Evolutionary conservation across 257 asterid genomes (phyloP).

Genomic region (Plantago major): DNA sequence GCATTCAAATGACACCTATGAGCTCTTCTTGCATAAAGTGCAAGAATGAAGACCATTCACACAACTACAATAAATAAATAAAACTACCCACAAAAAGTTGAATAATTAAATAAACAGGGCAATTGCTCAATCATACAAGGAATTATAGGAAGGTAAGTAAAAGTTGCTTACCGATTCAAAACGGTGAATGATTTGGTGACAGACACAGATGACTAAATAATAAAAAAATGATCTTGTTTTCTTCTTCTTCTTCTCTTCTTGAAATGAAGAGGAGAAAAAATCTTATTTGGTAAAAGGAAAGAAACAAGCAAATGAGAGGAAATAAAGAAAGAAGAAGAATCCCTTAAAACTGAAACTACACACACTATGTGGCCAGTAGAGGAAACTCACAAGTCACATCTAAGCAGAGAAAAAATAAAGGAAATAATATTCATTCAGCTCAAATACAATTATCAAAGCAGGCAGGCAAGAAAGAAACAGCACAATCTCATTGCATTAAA

Average conservation of each 20-base stretch:
- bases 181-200: conserved; percentile 18
- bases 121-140: conserved; percentile 15
- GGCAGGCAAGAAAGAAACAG: conserved; percentile 7
- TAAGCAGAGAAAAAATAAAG: background rate
- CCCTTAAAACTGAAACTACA: conserved; percentile 14
- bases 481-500: conserved; percentile 25
- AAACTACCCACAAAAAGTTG: background rate
- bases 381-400: conserved; percentile 24
- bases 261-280: conserved; percentile 1
- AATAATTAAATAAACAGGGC: background rate
- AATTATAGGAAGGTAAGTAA: conserved; percentile 6
- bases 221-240: background rate
- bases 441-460: no score
- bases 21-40: no score
- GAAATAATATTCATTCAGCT: background rate
- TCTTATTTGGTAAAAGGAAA: no score
- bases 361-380: conserved; percentile 27
- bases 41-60: background rate
- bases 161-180: conserved; percentile 37
- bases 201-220: conserved; percentile 2
- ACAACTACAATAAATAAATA: conserved; percentile 2
- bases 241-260: no score
- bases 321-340: no score
- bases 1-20: conserved; percentile 10
- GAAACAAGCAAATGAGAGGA: no score